phyloP scores from a whole-genome alignment of 768 basidiomycete species.

The Leucosporidium scottii region DNA sequence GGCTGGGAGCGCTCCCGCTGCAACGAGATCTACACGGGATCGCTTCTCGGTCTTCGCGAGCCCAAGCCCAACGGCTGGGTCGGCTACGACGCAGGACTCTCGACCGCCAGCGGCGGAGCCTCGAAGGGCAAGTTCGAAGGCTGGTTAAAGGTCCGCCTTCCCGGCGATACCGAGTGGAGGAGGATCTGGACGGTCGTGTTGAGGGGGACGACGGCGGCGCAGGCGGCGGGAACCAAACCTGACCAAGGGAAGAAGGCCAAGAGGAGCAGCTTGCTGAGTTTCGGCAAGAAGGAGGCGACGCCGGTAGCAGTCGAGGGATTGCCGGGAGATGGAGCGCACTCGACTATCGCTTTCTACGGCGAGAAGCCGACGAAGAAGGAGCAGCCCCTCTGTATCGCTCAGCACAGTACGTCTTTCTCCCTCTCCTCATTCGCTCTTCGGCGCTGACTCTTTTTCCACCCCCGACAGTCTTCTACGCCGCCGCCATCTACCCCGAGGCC shows the following conservation, averaged over 20 bases:
- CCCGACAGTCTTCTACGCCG: slow-evolving; percentile 18
- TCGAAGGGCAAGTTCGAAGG: slow-evolving; percentile 69
- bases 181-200: slow-evolving; percentile 73
- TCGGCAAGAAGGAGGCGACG: slow-evolving; percentile 14
- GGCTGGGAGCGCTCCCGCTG: slow-evolving; percentile 92
- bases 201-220: slow-evolving; percentile 1
- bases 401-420: slow-evolving; percentile 13
- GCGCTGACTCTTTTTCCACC: background rate
- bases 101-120: slow-evolving; percentile 49
- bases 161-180: slow-evolving; percentile 98
- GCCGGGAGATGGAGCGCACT: slow-evolving; percentile 36
- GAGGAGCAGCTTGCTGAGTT: slow-evolving; percentile 18
- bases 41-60: slow-evolving; percentile 70
- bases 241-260: slow-evolving; percentile 16
- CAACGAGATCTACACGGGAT: slow-evolving; percentile 96
- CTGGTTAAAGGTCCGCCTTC: slow-evolving; percentile 78
- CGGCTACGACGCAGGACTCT: slow-evolving; percentile 38
- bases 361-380: slow-evolving; percentile 17
- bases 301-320: slow-evolving; percentile 13
- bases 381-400: slow-evolving; percentile 26
- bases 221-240: background rate
- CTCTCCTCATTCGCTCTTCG: no score
- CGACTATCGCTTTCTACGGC: slow-evolving; percentile 54
- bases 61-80: slow-evolving; percentile 31
- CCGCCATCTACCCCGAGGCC: slow-evolving; percentile 89